phyloP scores from a whole-genome alignment of 768 basidiomycete species.

The Kwoniella botswanensis region DNA sequence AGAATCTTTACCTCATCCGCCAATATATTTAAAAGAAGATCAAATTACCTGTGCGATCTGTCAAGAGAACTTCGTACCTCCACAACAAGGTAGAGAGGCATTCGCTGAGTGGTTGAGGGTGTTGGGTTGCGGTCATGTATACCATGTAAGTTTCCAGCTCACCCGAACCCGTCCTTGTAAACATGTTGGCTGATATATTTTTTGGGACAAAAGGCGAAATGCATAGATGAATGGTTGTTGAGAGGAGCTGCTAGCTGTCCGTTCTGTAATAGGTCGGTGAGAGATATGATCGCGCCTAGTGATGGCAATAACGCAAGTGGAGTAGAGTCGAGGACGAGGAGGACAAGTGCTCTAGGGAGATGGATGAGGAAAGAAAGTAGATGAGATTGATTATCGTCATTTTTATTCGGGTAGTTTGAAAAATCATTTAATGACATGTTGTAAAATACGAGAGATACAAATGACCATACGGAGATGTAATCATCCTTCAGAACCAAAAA shows the following conservation, averaged over 20 bases:
- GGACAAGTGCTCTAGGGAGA: neutral
- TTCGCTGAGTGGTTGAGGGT: conserved; percentile 69
- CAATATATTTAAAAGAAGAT: conserved; percentile 24
- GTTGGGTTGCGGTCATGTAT: conserved; percentile 81
- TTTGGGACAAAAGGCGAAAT: conserved; percentile 54
- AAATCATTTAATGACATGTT: too few relatives aligned
- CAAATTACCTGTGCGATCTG: conserved; percentile 47
- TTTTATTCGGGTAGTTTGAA: too few relatives aligned
- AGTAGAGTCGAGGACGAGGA: neutral
- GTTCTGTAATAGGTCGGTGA: conserved; percentile 70
- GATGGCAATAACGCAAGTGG: neutral
- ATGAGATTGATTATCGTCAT: neutral
- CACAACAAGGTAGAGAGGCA: conserved; percentile 25
- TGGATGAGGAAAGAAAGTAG: conserved; percentile 4
- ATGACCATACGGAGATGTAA: too few relatives aligned
- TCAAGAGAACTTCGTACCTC: conserved; percentile 37
- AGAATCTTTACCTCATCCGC: conserved; percentile 28
- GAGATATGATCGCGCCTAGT: neutral
- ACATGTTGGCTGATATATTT: too few relatives aligned
- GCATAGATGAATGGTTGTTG: conserved; percentile 85
- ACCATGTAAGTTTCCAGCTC: conserved; percentile 69
- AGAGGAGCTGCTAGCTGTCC: conserved; percentile 87
- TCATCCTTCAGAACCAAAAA: too few relatives aligned
- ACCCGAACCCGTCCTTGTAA: neutral
- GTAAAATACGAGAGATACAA: too few relatives aligned